phyloP scores from a whole-genome alignment of 805 yeast species.

The Blastobotrys parvus region DNA sequence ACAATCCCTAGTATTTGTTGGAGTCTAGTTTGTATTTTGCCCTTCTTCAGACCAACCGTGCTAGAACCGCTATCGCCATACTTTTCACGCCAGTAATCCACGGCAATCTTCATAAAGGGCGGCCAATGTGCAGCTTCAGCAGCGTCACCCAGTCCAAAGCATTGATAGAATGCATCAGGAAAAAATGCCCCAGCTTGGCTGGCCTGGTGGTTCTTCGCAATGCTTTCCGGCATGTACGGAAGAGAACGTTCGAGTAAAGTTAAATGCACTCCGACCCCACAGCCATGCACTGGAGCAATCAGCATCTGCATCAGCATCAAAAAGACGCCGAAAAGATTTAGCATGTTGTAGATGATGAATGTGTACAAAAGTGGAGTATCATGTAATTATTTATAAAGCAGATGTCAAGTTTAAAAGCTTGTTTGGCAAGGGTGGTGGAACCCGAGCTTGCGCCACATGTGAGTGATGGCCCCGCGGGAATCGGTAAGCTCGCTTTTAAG shows the following conservation, averaged over 20 bases:
- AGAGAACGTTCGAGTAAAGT: slow-evolving; percentile 8
- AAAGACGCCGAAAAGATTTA: not conserved
- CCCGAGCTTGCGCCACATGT: no score
- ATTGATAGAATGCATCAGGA: slow-evolving; percentile 62
- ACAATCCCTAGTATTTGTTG: not conserved
- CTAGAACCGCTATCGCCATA: slow-evolving; percentile 14
- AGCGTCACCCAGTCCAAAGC: slow-evolving; percentile 41
- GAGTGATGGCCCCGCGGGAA: no score
- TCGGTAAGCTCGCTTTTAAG: no score
- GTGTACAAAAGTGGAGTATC: no score
- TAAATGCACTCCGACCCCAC: slow-evolving; percentile 11
- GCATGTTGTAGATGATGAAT: no score
- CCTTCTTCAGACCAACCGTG: not conserved
- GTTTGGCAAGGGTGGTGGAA: no score
- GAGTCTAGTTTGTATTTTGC: not conserved
- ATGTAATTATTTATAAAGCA: no score
- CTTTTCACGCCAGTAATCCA: slow-evolving; percentile 34
- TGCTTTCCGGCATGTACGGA: slow-evolving; percentile 10
- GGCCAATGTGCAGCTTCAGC: slow-evolving; percentile 71
- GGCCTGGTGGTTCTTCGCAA: slow-evolving; percentile 5
- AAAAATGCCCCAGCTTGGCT: slow-evolving; percentile 52
- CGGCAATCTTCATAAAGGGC: slow-evolving; percentile 44
- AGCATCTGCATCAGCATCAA: not conserved
- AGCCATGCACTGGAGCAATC: not conserved
- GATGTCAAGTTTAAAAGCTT: no score